Percentiles rank a stretch among this genome's conserved stretches.
phyloP scores from a whole-genome alignment of 768 basidiomycete species.

The Calocybe cyanea region DNA sequence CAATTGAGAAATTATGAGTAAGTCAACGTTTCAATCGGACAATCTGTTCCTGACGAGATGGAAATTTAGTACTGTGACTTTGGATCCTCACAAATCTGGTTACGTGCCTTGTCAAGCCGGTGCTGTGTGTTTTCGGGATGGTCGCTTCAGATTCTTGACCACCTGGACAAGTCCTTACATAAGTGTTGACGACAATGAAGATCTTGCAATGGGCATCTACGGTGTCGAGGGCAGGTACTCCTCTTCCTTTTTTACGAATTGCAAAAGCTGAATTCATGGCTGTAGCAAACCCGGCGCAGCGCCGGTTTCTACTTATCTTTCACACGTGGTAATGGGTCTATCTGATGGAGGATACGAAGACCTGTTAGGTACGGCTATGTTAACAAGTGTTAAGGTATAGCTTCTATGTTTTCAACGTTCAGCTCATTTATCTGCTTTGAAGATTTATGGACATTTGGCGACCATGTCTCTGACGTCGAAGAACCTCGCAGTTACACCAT shows the following conservation, averaged over 20 bases:
- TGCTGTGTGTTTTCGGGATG: background rate
- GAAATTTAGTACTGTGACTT: background rate
- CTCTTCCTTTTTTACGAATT: background rate
- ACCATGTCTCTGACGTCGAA: background rate
- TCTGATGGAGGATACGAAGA: background rate
- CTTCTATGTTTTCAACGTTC: background rate
- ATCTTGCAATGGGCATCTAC: background rate
- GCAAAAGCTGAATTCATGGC: background rate
- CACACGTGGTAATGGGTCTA: background rate
- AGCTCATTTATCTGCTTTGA: too few relatives aligned
- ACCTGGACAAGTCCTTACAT: background rate
- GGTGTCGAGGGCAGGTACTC: background rate
- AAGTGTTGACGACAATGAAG: background rate
- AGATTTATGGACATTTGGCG: background rate
- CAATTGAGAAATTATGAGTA: background rate
- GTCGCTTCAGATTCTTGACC: background rate
- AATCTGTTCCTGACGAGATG: background rate
- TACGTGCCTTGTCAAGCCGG: background rate
- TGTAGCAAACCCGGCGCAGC: background rate
- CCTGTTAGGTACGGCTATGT: background rate
- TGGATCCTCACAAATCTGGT: background rate
- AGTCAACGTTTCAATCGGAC: background rate
- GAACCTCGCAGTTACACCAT: background rate
- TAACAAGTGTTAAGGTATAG: background rate
- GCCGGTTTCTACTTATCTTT: background rate